Evolutionary conservation across 257 asterid genomes (phyloP).

Genomic region (Jacaranda mimosifolia): DNA sequence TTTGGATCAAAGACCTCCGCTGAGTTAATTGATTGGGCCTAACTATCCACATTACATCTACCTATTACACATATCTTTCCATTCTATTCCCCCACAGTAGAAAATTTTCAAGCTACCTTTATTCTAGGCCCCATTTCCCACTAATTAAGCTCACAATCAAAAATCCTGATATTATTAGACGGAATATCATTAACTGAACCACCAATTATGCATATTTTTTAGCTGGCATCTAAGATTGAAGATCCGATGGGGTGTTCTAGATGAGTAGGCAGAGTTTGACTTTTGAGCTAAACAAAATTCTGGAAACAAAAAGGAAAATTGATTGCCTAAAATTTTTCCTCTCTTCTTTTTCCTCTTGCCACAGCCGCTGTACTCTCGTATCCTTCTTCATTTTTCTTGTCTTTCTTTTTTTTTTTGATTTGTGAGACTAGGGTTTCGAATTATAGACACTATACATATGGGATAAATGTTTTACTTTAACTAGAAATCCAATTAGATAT

Average conservation of each 20-base stretch:
- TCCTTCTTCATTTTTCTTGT: no score
- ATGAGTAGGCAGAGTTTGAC: no score
- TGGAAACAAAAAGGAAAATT: no score
- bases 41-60: conserved; percentile 84
- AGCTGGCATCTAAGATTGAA: conserved; percentile 63
- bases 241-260: conserved; percentile 74
- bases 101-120: conserved; percentile 76
- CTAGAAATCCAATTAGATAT: no score
- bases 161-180: conserved; percentile 62
- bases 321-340: no score
- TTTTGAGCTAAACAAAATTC: no score
- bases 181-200: conserved; percentile 79
- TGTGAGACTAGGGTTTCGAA: no score
- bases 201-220: conserved; percentile 71
- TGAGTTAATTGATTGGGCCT: conserved; percentile 81
- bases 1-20: conserved; percentile 82
- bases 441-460: no score
- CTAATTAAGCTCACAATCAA: conserved; percentile 72
- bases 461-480: no score
- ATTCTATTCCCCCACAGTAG: conserved; percentile 68
- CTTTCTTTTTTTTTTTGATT: no score
- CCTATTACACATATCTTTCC: conserved; percentile 83
- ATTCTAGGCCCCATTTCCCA: conserved; percentile 84
- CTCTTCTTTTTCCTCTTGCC: no score
- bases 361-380: no score